Base-by-base conservation (phyloP, 2,329 filamentous ascomycete species). In the Lojkania enalia region DNA sequence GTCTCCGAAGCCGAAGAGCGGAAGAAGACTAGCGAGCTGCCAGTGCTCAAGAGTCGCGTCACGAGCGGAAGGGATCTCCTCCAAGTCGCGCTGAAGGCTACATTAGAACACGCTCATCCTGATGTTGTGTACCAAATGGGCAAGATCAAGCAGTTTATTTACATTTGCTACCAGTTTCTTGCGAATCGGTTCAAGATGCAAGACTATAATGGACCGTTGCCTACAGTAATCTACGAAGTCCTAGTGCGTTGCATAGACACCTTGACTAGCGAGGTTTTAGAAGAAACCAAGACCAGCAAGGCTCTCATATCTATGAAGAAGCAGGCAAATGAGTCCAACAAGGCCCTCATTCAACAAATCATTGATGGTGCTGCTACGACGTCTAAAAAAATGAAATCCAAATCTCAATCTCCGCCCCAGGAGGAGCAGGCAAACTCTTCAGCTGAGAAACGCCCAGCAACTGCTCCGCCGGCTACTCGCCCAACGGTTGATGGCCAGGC, bases 231-330 rank as follows among this genome's bases (percentile, higher is more conserved):
- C n/a, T 70, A 74, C 35, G 72, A 73, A 55, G 63, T 88, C 21
- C 77, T 89, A 64, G 78, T 82, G 4, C 71, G 77, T 43, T 82
- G 83, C 37, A 37, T 30, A 46, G 82, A 79, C 25, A 85, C 84
- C 46, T 77, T 84, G 31, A 81, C 77, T 37, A 80, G 78, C 52
- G 82, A 79, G 48, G 75, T 76, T 33, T 65, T 83, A 31, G 80
- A 84, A 52, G 83, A 80, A 48, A 79, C 83, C 30, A 87, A 87
- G 58, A 80, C 90, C 44, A 78, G 82, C 45, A 82, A 80, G 42
- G 79, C 87, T 13, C 76, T 83, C 30, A 81, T 81, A 49, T 77
- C 81, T 6, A 81, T 86, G 59, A 77, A 77, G 48, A 84, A 81
- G 58, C 83, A 82, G 57, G 85, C 82, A 19, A 84, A 87, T 57